Evolutionary conservation across 345 rosid species (phyloP), one percentile per base, ranked within the genome.

Genomic region (Hibiscus mutabilis): DNA sequence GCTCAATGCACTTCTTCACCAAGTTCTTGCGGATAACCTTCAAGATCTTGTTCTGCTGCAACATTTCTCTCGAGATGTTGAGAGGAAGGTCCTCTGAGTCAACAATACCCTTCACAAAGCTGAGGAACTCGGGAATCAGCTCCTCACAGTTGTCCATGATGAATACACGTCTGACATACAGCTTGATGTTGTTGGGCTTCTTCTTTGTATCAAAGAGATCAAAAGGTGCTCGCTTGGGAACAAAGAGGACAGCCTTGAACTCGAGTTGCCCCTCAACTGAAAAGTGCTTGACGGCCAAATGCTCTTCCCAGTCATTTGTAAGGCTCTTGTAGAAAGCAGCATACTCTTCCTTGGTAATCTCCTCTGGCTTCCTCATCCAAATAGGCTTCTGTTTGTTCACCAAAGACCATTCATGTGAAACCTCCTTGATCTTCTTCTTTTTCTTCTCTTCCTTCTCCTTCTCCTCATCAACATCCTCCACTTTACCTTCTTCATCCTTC

Each of bases 131-230:
- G 0, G 97, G 97, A 44, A 92, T 92, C 74, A 92, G 47, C 66
- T 92, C 97, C 74, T 92, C 96, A 69, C 97, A 92, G 82, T 92
- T 92, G 83, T 92, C 97, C 97, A 92, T 92, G 84, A 92, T 89
- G 58, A 92, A 92, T 31, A 92, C 97, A 73, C 97, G 91, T 27
- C 96, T 90, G 5, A 92, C 97, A 71, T 92, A 92, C 12, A 92
- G 88, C 91, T 92, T 92, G 65, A 92, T 92, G 84, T 92, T 92
- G 88, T 92, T 92, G 2, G 88, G 91, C 83, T 92, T 92, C 89
- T 92, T 92, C 84, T 81, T 88, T 2, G 92, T 92, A 86, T 92
- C 97, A 67, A 92, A 92, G 8, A 92, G 92, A 73, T 92, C 97
- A 19, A 92, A 92, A 12, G 97, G 97, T 25, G 97, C 97, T 70